Conservation (phyloP, 208 protist species). For the Trypanosoma vivax region DNA sequence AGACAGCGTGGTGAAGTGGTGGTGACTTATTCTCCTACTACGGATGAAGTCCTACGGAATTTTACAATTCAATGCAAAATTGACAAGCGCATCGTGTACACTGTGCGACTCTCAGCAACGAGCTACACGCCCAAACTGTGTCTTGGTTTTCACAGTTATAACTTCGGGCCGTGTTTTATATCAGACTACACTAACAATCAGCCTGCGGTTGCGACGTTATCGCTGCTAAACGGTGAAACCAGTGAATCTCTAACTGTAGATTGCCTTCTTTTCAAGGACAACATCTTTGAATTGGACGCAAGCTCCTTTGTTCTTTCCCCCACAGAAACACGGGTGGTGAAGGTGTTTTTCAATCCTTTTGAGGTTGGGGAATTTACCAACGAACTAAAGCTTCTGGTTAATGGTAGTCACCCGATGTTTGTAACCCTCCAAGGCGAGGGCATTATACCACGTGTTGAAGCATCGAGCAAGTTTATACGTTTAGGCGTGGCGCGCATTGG, state of each 20-base stretch:
- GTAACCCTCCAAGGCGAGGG: constrained; percentile 89
- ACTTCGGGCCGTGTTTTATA: constrained; percentile 93
- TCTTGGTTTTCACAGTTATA: constrained; percentile 78
- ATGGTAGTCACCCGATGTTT: constrained; percentile 80
- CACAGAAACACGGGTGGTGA: constrained; percentile 57
- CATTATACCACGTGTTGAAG: constrained; percentile 83
- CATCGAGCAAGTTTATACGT: constrained; percentile 68
- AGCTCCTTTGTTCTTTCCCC: constrained; percentile 83
- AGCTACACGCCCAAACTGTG: constrained; percentile 84
- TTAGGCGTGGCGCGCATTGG: constrained; percentile 84
- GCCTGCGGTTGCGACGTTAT: constrained; percentile 43
- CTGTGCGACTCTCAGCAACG: constrained; percentile 63
- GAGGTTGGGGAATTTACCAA: constrained; percentile 83
- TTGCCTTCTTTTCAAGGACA: constrained; percentile 67
- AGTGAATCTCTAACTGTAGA: constrained; percentile 81
- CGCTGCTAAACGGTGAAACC: constrained; percentile 86
- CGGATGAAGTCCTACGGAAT: constrained; percentile 59
- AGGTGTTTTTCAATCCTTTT: constrained; percentile 82
- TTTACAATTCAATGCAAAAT: constrained; percentile 76
- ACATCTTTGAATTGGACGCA: constrained; percentile 81
- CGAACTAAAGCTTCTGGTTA: constrained; percentile 90
- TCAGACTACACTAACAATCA: constrained; percentile 39
- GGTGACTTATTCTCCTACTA: constrained; percentile 77
- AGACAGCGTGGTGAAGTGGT: constrained; percentile 59
- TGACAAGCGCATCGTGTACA: constrained; percentile 80